Evolutionary conservation across 805 yeast genomes (phyloP), one percentile per base, ranked within the genome.

Genomic region (Starmerella khaoyaiensis): DNA sequence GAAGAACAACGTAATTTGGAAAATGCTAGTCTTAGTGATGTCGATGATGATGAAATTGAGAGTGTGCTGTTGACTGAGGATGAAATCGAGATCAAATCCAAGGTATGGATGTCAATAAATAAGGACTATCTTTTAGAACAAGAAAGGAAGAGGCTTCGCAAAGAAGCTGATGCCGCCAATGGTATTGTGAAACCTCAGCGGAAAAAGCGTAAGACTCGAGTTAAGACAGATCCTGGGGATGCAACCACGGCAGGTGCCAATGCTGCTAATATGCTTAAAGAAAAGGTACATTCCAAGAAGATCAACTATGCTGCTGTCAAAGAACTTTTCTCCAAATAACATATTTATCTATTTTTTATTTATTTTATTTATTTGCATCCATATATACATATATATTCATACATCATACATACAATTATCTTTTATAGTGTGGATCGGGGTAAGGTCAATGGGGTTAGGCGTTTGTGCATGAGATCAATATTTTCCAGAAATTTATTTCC

Each of bases 101-200:
- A 79, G 42, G 72, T 86, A 3, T 90, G 98, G 97, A 74, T 79
- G 37, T 86, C 90, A 2, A 65, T 82, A 27, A 86, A 93, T 57
- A 80, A 79, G 42, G 97, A 86, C 21, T 90, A 72, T 53, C 60
- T 90, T 38, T 55, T 82, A 7, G 90, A 79, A 33, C 94, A 83
- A 58, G 96, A 87, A 50, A 72, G 73, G 48, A 84, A 82, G 53
- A 64, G 86, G 44, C 64, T 87, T 42, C 82, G 86, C 55, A 68
- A 69, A 36, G 94, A 84, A 54, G 90, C 94, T 0, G 97, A 90
- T 59, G 73, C 71, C 41, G 70, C 81, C 21, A 78, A 87, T 0
- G 98, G 97, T 43, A 61, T 72, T 11, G 67, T 72, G 50, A 71
- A 71, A 58, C 67, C 73, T 37, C 63, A 65, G 20, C 53, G 64